phyloP scores from a whole-genome alignment of 345 rosid species.

The Salix arbutifolia region DNA sequence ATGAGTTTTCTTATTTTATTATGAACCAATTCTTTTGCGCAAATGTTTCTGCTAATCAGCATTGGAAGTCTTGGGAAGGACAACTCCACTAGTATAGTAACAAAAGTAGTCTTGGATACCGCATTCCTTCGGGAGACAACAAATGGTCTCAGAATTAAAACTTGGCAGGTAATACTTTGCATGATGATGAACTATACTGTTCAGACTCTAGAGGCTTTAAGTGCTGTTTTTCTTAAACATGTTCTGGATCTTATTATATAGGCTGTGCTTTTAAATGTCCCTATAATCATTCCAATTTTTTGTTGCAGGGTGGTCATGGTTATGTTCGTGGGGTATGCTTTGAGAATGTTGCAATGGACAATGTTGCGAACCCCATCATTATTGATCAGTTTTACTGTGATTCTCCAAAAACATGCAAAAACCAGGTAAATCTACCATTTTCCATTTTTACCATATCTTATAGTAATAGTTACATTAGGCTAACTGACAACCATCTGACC shows the following conservation, averaged over 20 bases:
- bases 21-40: background rate
- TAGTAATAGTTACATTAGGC: background rate
- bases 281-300: background rate
- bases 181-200: background rate
- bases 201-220: background rate
- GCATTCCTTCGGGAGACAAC: constrained; percentile 70
- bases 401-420: constrained; percentile 68
- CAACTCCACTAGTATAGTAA: constrained; percentile 64
- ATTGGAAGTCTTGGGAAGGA: constrained; percentile 94
- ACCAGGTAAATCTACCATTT: constrained; percentile 53
- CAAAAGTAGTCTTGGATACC: constrained; percentile 83
- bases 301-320: constrained; percentile 78
- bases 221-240: background rate
- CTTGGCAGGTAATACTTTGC: constrained; percentile 76
- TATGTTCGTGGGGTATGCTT: constrained; percentile 77
- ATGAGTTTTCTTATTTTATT: background rate
- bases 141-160: constrained; percentile 90
- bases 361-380: constrained; percentile 79
- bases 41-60: constrained; percentile 27
- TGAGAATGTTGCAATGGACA: constrained; percentile 72
- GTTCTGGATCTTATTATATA: background rate
- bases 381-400: constrained; percentile 98
- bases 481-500: background rate
- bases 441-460: constrained; percentile 1
- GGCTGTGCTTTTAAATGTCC: background rate